Evolutionary conservation across 805 yeast species (phyloP).

Genomic region (Hanseniaspora osmophila): DNA sequence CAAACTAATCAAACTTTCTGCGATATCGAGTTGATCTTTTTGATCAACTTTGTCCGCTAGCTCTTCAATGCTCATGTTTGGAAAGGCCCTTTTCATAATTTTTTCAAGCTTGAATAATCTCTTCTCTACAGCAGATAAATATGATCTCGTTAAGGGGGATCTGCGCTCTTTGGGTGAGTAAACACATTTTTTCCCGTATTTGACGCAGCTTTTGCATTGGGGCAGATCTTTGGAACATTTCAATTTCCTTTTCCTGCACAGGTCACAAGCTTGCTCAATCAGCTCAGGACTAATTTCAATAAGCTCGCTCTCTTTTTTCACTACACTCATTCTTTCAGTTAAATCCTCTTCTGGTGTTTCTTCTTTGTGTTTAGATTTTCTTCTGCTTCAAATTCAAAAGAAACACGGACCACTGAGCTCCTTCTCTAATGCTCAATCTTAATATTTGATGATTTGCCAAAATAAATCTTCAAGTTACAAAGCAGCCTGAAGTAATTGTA

Average conservation of each 20-base stretch:
- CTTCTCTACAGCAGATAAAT: constrained; percentile 62
- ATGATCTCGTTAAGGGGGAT: constrained; percentile 70
- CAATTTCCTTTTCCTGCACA: constrained; percentile 67
- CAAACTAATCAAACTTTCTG: constrained; percentile 2
- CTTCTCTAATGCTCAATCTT: no score
- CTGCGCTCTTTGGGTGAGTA: constrained; percentile 69
- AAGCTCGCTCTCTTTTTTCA: no score
- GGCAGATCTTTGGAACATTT: constrained; percentile 73
- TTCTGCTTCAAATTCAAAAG: no score
- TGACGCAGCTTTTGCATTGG: constrained; percentile 57
- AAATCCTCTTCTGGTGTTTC: no score
- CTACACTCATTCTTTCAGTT: no score
- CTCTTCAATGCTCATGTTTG: constrained; percentile 32
- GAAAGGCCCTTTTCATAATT: constrained; percentile 30
- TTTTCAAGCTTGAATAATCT: constrained; percentile 34
- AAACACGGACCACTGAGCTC: no score
- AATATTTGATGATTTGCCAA: no score
- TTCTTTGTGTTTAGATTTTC: no score
- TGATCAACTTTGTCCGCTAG: constrained; percentile 9
- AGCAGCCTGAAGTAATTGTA: no score
- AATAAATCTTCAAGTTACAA: no score
- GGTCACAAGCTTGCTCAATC: constrained; percentile 42
- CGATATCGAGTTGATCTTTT: background rate
- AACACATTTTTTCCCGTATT: constrained; percentile 58
- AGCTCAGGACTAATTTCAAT: background rate